A percentile compares a stretch with the other conserved stretches of the same genome.
Conservation (phyloP, 129 eudicot species). For the Scalesia atractyloides region DNA sequence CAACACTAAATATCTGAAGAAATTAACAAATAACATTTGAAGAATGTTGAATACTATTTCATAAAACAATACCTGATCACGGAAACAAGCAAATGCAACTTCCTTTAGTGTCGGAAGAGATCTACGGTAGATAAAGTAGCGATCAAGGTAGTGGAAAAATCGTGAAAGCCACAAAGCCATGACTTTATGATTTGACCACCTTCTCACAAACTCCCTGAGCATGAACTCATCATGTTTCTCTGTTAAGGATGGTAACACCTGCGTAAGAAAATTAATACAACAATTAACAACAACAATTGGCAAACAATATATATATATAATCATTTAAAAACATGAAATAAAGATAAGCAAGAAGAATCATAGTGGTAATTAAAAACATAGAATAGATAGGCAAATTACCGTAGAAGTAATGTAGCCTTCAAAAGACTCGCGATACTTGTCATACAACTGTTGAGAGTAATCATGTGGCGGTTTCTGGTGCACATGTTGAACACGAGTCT, state of each 20-base stretch:
- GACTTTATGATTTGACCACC: slow-evolving; percentile 92
- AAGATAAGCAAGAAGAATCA: too few relatives aligned
- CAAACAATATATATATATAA: too few relatives aligned
- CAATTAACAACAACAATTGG: too few relatives aligned
- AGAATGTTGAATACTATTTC: not conserved
- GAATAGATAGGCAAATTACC: too few relatives aligned
- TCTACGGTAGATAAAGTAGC: slow-evolving; percentile 77
- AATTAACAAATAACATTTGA: not conserved
- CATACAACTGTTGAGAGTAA: slow-evolving; percentile 82
- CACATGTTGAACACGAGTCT: slow-evolving; percentile 90
- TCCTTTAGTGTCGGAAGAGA: slow-evolving; percentile 82
- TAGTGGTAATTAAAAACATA: too few relatives aligned
- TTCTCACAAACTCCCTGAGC: slow-evolving; percentile 87
- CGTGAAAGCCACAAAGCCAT: slow-evolving; percentile 96
- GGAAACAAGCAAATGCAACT: slow-evolving; percentile 89
- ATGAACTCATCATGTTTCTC: slow-evolving; percentile 91
- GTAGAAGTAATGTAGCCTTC: slow-evolving; percentile 72
- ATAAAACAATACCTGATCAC: slow-evolving; percentile 68
- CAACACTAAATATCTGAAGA: too few relatives aligned
- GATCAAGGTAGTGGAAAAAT: slow-evolving; percentile 84
- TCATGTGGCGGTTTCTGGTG: slow-evolving; percentile 89
- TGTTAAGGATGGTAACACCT: slow-evolving; percentile 80
- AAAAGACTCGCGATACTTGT: slow-evolving; percentile 72
- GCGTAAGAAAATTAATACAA: not conserved
- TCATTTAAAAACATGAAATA: too few relatives aligned